Evolutionary conservation across 805 yeast genomes (phyloP).

Genomic region (Candida boleticola): DNA sequence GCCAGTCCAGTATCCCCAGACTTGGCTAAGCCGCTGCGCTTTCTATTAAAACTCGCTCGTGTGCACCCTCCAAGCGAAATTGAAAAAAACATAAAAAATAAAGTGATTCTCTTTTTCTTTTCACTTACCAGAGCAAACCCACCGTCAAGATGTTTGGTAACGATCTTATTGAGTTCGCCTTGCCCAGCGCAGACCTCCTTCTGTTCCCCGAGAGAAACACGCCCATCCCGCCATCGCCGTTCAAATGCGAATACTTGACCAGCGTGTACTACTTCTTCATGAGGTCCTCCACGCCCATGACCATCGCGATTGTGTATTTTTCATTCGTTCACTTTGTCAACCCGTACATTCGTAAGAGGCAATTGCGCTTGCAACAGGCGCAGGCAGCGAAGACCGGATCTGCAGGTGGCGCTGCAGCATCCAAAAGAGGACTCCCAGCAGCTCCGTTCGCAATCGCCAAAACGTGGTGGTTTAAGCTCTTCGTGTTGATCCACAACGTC

Average conservation of each 20-base stretch:
- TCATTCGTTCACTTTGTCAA: conserved; percentile 55
- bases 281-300: conserved; percentile 52
- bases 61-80: no score
- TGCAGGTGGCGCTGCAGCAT: conserved; percentile 58
- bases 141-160: conserved; percentile 1
- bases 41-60: no score
- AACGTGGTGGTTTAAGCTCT: conserved; percentile 44
- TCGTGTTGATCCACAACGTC: conserved; percentile 61
- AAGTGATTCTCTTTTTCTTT: background rate
- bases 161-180: conserved; percentile 27
- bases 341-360: conserved; percentile 46
- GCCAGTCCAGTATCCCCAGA: no score
- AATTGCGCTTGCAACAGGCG: conserved; percentile 28
- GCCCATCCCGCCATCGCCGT: conserved; percentile 35
- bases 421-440: conserved; percentile 39
- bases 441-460: conserved; percentile 54
- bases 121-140: no score
- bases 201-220: conserved; percentile 26
- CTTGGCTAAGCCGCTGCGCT: no score
- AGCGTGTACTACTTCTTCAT: conserved; percentile 40
- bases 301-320: conserved; percentile 59
- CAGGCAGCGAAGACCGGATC: conserved; percentile 20
- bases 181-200: conserved; percentile 33
- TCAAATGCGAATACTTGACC: conserved; percentile 27
- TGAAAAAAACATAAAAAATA: no score